Evolutionary conservation across 1,284 basidiomycete species (phyloP), one percentile per base, ranked within the genome.

Genomic region (Schizophyllum commune): DNA sequence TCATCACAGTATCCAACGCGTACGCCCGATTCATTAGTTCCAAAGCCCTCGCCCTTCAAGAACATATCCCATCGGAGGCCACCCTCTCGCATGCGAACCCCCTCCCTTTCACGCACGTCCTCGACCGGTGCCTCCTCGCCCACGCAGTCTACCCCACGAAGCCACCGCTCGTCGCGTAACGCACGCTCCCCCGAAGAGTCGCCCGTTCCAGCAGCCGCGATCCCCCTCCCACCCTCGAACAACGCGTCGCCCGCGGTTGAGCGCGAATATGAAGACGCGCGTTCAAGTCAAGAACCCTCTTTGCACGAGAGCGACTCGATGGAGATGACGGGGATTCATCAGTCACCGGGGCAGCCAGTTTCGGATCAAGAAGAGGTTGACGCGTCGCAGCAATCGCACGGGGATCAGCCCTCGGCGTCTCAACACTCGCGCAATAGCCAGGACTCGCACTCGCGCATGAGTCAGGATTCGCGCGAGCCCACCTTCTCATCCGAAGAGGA

Each of bases 91-190:
- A 79, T 78, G 22, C 82, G 88, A n/a, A 90, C 88, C 7, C 89
- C 88, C 2, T 89, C 88, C 5, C 77, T 91, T 9, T 83, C 89
- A 2, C 81, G 81, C 53, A 86, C 85, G 0, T 80, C 82, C 0
- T 80, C 85, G 21, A 88, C 89, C 1, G 81, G 77, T 32, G 71
- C 75, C 0, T 81, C 85, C 4, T 89, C 88, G 0, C 80, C 85
- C 0, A 71, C 81, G 0, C 79, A 88, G 64, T 27, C 27, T n/a
- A 55, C 53, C 53, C 85, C 88, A 13, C 11, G 53, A 20, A 55
- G 53, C 53, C 9, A 20, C 19, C 53, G 20, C 27, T 55, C 27
- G 11, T 55, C 53, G 11, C 19, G 20, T 15, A 55, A 20, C 53
- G 53, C 19, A 20, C 11, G 69, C 13, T 76, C 74, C 7, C 71